Evolutionary conservation across 768 basidiomycete species (phyloP).

Genomic region (Naematelia aurantialba): DNA sequence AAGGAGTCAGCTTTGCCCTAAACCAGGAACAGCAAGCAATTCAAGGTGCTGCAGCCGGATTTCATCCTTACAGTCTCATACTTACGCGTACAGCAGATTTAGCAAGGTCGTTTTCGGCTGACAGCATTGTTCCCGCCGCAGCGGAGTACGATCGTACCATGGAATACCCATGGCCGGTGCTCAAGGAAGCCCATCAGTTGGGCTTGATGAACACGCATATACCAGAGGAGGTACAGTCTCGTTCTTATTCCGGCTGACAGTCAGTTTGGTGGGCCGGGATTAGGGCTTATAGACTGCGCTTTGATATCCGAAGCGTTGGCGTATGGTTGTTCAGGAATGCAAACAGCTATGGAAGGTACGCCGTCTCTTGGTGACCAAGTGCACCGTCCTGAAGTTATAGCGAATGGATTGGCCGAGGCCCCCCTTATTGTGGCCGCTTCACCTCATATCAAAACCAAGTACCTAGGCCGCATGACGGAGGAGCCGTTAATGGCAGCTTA

Average conservation of each 20-base stretch:
- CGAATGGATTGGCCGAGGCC: conserved; percentile 50
- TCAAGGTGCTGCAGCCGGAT: conserved; percentile 33
- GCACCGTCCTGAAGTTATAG: conserved; percentile 17
- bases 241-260: neutral
- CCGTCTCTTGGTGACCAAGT: neutral
- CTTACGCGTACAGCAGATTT: conserved; percentile 30
- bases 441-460: conserved; percentile 51
- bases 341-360: conserved; percentile 51
- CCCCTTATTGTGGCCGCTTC: conserved; percentile 50
- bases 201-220: conserved; percentile 52
- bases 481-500: conserved; percentile 52
- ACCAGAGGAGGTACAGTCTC: conserved; percentile 44
- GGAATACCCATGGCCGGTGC: conserved; percentile 51
- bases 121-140: conserved; percentile 49
- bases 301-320: conserved; percentile 50
- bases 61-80: neutral
- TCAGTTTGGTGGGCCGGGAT: conserved; percentile 50
- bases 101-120: conserved; percentile 38
- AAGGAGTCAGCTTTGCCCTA: conserved; percentile 43
- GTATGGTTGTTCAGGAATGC: conserved; percentile 49
- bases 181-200: conserved; percentile 50
- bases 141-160: conserved; percentile 51
- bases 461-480: conserved; percentile 51
- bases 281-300: conserved; percentile 48
- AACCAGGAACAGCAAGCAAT: conserved; percentile 50